Base-by-base conservation (phyloP, 164 flowering plant species). In the Stephania cephalantha region DNA sequence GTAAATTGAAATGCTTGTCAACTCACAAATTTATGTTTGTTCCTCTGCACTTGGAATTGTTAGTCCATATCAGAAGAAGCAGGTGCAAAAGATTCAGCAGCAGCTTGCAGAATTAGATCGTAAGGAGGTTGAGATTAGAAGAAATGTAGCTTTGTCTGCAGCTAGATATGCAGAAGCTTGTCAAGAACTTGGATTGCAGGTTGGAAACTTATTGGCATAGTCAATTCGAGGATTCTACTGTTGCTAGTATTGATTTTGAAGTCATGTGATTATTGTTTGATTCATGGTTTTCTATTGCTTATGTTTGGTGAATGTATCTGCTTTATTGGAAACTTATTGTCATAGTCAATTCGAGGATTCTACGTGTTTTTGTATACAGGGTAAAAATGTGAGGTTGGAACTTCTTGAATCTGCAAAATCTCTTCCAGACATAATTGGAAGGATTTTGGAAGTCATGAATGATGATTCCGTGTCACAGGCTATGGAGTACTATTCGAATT, bases 141-240 rank as follows among this genome's bases (percentile, higher is more conserved):
- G 98, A 84, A 86, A 79, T 81, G 96, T 93, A 44, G 85, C 91
- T 84, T 81, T 91, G 58, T 91, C 99, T 74, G 96, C 96, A 15
- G 82, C 97, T 77, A 93, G 90, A 80, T 95, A 89, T 87, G 86
- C 77, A 58, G 98, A 95, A 80, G 92, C 98, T 78, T 95, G 99
- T 82, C 95, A 88, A 77, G 98, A 93, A 82, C 93, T 93, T 81
- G 99, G 99, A 35, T 83, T 95, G 83, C 95, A 90, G 97, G 99
- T 92, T 78, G 22, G 53, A 52, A n/a, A 76, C 68, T 65, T 50
- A 76, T 64, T 70, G 42, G 64, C 64, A 58, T 29, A 29, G 52
- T 42, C 9, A 71, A 71, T 73, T 69, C 53, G 17, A 61, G 22
- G n/a, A 68, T 71, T 68, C 50, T 29, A 48, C 75, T 35, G 74